These are phyloP conservation scores for Paecilomyces sp. DNA, from an alignment of 2,329 filamentous ascomycete genomes.

Conservation along the genomic window DNA sequence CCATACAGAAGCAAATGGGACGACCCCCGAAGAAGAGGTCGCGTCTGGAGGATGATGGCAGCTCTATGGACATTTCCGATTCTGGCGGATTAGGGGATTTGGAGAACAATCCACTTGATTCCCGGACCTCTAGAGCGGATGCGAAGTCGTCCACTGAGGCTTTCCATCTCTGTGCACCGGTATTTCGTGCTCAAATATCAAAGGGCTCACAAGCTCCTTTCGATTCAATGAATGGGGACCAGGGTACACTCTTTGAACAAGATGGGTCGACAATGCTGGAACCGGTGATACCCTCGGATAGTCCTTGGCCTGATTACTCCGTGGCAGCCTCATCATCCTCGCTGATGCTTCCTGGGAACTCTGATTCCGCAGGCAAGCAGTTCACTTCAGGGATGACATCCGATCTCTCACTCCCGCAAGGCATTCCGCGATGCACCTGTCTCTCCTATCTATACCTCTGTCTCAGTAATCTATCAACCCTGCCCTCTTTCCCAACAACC, in stretches of 20 bases:
- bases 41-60: conserved; percentile 20
- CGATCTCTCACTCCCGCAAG: conserved; percentile 15
- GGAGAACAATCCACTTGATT: conserved; percentile 12
- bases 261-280: conserved; percentile 16
- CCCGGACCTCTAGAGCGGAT: conserved; percentile 10
- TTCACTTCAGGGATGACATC: conserved; percentile 6
- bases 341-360: conserved; percentile 17
- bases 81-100: conserved; percentile 16
- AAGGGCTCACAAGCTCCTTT: conserved; percentile 2
- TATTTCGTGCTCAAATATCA: conserved; percentile 13
- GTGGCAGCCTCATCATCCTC: conserved; percentile 23
- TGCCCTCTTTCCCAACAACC: conserved; percentile 36
- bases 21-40: conserved; percentile 37
- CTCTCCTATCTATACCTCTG: conserved; percentile 38
- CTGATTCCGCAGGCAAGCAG: conserved; percentile 13
- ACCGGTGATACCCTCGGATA: conserved; percentile 20
- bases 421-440: conserved; percentile 26
- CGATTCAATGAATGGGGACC: background rate
- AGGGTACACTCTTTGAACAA: background rate
- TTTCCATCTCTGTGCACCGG: conserved; percentile 20
- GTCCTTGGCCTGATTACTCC: conserved; percentile 36
- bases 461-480: conserved; percentile 34
- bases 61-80: conserved; percentile 1
- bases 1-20: conserved; percentile 42
- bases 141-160: conserved; percentile 13